Evolutionary conservation across 129 eudicot genomes (phyloP).

Genomic region (Scalesia atractyloides): DNA sequence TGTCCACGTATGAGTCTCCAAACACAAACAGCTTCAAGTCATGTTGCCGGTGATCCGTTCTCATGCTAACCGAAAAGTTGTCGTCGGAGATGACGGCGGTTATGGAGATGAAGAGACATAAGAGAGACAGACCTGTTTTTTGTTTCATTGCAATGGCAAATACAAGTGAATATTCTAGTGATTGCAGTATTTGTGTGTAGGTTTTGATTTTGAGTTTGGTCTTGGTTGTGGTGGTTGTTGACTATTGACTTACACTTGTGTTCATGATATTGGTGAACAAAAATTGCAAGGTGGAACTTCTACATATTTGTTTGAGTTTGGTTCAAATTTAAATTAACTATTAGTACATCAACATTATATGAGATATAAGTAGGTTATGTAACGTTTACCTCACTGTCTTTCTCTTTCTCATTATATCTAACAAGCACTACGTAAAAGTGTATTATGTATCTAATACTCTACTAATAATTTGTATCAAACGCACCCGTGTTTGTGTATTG

Average conservation of each 20-base stretch:
- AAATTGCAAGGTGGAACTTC: background rate
- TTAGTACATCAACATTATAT: background rate
- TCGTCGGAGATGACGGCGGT: background rate
- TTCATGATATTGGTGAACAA: constrained; percentile 38
- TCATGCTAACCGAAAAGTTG: background rate
- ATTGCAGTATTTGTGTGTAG: constrained; percentile 1
- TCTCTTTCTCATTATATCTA: too few relatives aligned
- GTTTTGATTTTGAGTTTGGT: constrained; percentile 16
- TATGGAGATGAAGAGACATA: constrained; percentile 28
- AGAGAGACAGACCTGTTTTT: constrained; percentile 22
- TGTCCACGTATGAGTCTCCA: constrained; percentile 78
- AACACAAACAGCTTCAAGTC: constrained; percentile 60
- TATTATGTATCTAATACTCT: too few relatives aligned
- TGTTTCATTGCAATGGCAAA: constrained; percentile 31
- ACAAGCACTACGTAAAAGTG: background rate
- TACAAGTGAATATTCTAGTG: constrained; percentile 10
- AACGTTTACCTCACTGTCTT: too few relatives aligned
- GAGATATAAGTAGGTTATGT: too few relatives aligned
- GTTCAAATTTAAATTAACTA: too few relatives aligned
- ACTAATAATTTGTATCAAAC: too few relatives aligned
- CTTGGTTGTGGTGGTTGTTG: constrained; percentile 40
- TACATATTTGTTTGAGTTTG: background rate
- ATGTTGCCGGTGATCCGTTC: background rate
- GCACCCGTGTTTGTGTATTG: background rate
- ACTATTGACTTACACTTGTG: constrained; percentile 30